Evolutionary conservation across 768 basidiomycete genomes (phyloP), one percentile per base, ranked within the genome.

Genomic region (Leccinum disarticulatum): DNA sequence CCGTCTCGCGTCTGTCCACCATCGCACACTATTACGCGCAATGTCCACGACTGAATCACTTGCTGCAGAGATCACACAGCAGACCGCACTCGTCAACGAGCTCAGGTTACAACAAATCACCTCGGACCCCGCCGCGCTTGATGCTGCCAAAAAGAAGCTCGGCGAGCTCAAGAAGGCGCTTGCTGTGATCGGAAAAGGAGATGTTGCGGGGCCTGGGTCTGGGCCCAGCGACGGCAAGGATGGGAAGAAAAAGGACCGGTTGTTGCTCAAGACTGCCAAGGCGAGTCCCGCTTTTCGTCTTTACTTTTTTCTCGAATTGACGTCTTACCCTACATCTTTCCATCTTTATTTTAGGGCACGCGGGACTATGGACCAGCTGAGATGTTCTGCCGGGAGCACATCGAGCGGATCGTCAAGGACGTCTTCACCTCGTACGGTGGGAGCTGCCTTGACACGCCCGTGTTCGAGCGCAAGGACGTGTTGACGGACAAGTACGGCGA

Each of bases 401-500:
- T 98, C 68, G 95, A 98, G 71, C 82, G 83, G 47, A 91, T 87
- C 56, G 88, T 99, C 68, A 91, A 91, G 70, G 86, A 89, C 2
- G 86, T 87, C 58, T 99, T 98, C 75, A 86, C 91, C 50, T 83
- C 86, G 6, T 96, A 89, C 69, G 97, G 97, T 13, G 97, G 88
- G 7, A 82, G 85, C 55, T 93, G 91, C 61, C 91, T 99, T 56
- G 97, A 99, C 75, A 99, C 97, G 3, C 97, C 97, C 55, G 95
- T 98, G 6, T 98, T 99, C 67, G 97, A 98, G 76, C 87, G 96
- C 61, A 95, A 95, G 74, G 97, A 99, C 70, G 87, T 99, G 58
- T 77, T 98, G 47, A 85, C 95, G 1, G 96, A 93, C 60, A 99
- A 99, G 76, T 97, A 98, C 66, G 97, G 97, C 55, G 97, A 99